Base-by-base conservation (phyloP, 768 basidiomycete species). In the Terana coerulea region DNA sequence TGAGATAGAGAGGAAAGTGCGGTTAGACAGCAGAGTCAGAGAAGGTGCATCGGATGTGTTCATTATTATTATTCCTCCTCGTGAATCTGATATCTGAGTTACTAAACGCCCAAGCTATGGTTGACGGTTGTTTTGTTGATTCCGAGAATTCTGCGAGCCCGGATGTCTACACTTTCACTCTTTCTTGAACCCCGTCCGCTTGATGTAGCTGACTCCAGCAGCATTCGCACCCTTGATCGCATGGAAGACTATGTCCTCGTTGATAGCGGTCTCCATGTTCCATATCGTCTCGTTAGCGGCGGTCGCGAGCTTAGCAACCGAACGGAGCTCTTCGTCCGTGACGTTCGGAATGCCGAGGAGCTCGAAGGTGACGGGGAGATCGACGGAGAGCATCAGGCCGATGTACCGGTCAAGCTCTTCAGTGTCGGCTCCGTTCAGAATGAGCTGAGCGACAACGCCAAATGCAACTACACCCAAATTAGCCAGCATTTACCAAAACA, bases 141-240 rank as follows among this genome's bases (percentile, higher is more conserved):
- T n/a, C n/a, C n/a, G n/a, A n/a, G n/a, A n/a, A n/a, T n/a, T n/a
- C n/a, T n/a, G n/a, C n/a, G n/a, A n/a, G n/a, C n/a, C n/a, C n/a
- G n/a, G n/a, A n/a, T n/a, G n/a, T n/a, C n/a, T n/a, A n/a, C n/a
- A n/a, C n/a, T 33, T 45, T 30, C 19, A 46, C 35, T 5, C 6
- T 15, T 52, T 56, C 50, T 39, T 52, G 52, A 54, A 54, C 6
- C 58, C 60, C 1, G 53, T 40, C 25, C 60, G 51, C 44, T 43
- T 47, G 35, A 63, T 57, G 47, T 58, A 64, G 34, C 57, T 57
- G 1, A 46, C 51, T 9, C 61, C 58, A 9, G 57, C 64, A 2
- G 58, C 59, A 44, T 65, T 59, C 3, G 64, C 64, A n/a, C 57
- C 64, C 56, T 60, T 61, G 50, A 65, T 59, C 11, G 61, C 60